Evolutionary conservation across 176 grass and related monocot species (phyloP).

Genomic region (Hsuehochloa calcarea): DNA sequence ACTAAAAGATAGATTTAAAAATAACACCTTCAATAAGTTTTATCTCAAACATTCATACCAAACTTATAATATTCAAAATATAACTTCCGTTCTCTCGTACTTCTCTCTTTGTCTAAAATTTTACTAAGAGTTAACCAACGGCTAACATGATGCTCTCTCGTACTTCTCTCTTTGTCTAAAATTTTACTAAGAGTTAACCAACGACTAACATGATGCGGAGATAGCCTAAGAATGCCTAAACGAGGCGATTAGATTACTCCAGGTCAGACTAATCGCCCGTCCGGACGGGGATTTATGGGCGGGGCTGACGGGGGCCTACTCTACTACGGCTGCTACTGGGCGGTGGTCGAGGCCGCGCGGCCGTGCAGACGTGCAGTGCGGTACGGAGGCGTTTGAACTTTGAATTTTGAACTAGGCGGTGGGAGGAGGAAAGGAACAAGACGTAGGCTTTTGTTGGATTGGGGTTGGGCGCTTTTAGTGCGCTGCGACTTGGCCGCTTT

Average conservation of each 20-base stretch:
- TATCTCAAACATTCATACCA: no score
- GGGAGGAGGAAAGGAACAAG: not conserved
- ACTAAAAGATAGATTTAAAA: no score
- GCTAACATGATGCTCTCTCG: no score
- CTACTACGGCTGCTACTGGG: not conserved
- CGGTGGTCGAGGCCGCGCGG: conserved; percentile 1
- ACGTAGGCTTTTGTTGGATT: conserved; percentile 27
- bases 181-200: no score
- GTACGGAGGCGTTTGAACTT: conserved; percentile 34
- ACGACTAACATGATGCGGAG: no score
- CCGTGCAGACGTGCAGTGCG: conserved; percentile 30
- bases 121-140: no score
- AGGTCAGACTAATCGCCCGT: not conserved
- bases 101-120: no score
- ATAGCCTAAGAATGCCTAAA: not conserved
- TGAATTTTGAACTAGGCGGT: conserved; percentile 37
- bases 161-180: no score
- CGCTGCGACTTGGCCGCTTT: not conserved
- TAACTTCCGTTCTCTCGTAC: no score
- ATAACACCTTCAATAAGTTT: no score
- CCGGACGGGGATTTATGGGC: conserved; percentile 16
- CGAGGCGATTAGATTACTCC: not conserved
- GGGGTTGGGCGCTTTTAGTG: conserved; percentile 1
- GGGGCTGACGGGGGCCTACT: not conserved
- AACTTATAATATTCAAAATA: no score